phyloP scores from a whole-genome alignment of 495 filamentous ascomycete genomes.

The Trichoderma asperelloides region DNA sequence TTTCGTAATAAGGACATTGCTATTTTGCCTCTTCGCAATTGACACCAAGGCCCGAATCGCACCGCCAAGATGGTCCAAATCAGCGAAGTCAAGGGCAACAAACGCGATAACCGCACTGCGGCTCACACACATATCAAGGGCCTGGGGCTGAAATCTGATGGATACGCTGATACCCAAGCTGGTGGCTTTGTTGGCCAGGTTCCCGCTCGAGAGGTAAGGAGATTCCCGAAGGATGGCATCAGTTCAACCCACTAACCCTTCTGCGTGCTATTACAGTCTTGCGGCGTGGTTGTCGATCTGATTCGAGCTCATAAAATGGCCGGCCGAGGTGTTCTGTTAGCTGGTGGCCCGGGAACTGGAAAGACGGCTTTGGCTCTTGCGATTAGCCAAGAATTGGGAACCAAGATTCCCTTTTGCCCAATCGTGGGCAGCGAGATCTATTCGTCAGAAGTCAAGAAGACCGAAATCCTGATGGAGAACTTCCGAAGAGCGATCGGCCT shows the following conservation, averaged over 20 bases:
- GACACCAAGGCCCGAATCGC: neutral
- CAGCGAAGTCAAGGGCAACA: slow-evolving; percentile 90
- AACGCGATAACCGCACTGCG: slow-evolving; percentile 89
- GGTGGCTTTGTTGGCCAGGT: slow-evolving; percentile 86
- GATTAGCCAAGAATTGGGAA: slow-evolving; percentile 89
- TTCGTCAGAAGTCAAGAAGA: slow-evolving; percentile 97
- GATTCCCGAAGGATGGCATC: neutral
- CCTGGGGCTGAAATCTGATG: slow-evolving; percentile 73
- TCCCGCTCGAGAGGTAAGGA: slow-evolving; percentile 68
- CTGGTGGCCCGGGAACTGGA: slow-evolving; percentile 85
- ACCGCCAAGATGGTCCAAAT: slow-evolving; percentile 71
- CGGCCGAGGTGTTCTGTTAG: slow-evolving; percentile 83
- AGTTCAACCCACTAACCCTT: slow-evolving; percentile 2
- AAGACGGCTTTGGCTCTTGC: slow-evolving; percentile 94
- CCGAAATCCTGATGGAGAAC: slow-evolving; percentile 96
- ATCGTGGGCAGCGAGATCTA: slow-evolving; percentile 97
- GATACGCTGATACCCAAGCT: slow-evolving; percentile 64
- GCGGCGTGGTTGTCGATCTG: slow-evolving; percentile 88
- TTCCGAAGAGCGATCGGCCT: slow-evolving; percentile 93
- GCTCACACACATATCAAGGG: slow-evolving; percentile 97
- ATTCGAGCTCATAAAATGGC: slow-evolving; percentile 96
- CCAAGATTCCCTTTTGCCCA: slow-evolving; percentile 94
- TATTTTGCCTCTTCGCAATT: neutral
- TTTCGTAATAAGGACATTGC: neutral
- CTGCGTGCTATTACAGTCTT: slow-evolving; percentile 44